Evolutionary conservation across 495 filamentous ascomycete species (phyloP), one percentile per base, ranked within the genome.

Genomic region (Daldinia concentrica): DNA sequence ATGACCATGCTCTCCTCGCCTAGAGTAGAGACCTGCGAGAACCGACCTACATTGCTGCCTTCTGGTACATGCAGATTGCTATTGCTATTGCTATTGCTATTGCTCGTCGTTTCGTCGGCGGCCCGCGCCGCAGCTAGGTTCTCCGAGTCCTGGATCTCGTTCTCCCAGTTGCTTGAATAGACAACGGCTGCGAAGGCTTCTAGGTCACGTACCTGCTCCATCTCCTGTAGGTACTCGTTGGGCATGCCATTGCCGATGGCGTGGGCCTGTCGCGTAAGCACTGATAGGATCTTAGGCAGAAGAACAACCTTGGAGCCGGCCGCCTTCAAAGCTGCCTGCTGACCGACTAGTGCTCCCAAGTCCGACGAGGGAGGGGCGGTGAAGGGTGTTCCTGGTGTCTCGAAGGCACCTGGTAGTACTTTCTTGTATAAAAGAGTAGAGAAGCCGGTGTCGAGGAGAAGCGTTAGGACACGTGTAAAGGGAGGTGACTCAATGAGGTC

Each of bases 171-270:
- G 56, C 91, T 94, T 65, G 91, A 93, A 77, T 97, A 98, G 30
- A 98, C 92, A 7, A 98, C 91, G 1, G 95, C 95, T 4, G 95
- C 92, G 71, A 98, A 98, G 0, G 92, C 94, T 74, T 96, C 93
- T n/a, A 98, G 83, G 68, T 98, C 93, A 12, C 87, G 86, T 11
- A 95, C 93, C 54, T 85, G 78, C 73, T 98, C 95, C 87, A 95
- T 92, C 1, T 86, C 90, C 59, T 88, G 85, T 52, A 98, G 84
- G 79, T 98, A 98, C 77, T 97, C 92, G 77, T 98, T 98, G 11
- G 88, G 86, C 55, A 90, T 86, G n/a, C 91, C 92, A 65, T 89
- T 89, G 39, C 94, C 95, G 71, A 99, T 97, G 22, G 84, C 87
- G 79, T 97, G 94, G 14, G 95, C 95, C 79, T 98, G 93, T 58